A percentile compares a stretch with the other conserved stretches of the same genome.
These are phyloP conservation scores for Dichotomopilus funicola DNA, from an alignment of 2,329 filamentous ascomycete genomes.

Conservation along the genomic window DNA sequence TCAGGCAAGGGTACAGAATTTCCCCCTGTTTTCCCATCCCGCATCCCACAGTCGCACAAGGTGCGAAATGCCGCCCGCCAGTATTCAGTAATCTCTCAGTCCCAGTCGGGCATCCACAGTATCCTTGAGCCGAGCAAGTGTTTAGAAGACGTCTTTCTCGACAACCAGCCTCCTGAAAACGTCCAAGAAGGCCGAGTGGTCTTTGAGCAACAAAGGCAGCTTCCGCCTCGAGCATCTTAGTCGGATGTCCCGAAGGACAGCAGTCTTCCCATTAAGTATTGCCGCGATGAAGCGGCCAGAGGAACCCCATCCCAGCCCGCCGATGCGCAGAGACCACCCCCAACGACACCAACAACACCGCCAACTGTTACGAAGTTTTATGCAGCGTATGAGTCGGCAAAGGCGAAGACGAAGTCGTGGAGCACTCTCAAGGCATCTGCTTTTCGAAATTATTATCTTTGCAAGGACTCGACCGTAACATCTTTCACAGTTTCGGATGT, in stretches of 20 bases:
- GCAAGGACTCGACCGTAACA: slow-evolving; percentile 65
- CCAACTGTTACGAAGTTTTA: no score
- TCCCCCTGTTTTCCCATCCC: slow-evolving; percentile 19
- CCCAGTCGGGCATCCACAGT: slow-evolving; percentile 34
- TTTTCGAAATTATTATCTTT: slow-evolving; percentile 37
- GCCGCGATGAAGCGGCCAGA: slow-evolving; percentile 21
- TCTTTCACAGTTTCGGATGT: slow-evolving; percentile 69
- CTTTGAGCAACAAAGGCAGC: slow-evolving; percentile 27
- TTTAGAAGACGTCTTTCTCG: slow-evolving; percentile 36
- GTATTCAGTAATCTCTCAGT: slow-evolving; percentile 19
- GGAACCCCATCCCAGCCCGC: slow-evolving; percentile 7
- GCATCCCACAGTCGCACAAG: slow-evolving; percentile 9
- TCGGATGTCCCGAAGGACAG: slow-evolving; percentile 24
- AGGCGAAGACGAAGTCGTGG: no score
- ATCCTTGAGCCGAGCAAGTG: slow-evolving; percentile 33
- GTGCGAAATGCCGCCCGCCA: slow-evolving; percentile 21
- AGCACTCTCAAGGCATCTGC: no score
- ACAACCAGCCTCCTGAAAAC: slow-evolving; percentile 23
- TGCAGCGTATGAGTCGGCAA: no score
- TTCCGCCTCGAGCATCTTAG: slow-evolving; percentile 18
- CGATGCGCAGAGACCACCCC: slow-evolving; percentile 17
- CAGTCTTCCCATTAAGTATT: slow-evolving; percentile 26
- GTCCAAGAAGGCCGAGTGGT: slow-evolving; percentile 42
- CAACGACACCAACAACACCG: slow-evolving; percentile 18
- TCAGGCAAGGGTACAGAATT: slow-evolving; percentile 36